Evolutionary conservation across 345 rosid species (phyloP).

Genomic region (Populus euphratica): DNA sequence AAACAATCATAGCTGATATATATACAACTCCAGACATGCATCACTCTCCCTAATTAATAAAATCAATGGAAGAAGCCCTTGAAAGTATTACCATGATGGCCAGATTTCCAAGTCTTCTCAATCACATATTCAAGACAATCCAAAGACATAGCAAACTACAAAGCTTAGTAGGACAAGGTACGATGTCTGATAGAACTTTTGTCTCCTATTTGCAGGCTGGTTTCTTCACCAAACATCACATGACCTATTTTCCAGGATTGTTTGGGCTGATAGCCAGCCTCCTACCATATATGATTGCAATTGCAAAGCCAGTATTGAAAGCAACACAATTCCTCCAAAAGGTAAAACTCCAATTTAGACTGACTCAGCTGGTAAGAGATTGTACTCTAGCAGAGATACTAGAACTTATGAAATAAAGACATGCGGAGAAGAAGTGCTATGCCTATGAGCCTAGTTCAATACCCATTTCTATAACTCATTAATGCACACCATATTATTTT

Average conservation of each 20-base stretch:
- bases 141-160: background rate
- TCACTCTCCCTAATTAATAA: background rate
- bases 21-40: slow-evolving; percentile 5
- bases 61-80: background rate
- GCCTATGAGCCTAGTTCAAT: background rate
- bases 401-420: background rate
- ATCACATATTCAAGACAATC: background rate
- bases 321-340: background rate
- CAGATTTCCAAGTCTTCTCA: slow-evolving; percentile 1
- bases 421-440: background rate
- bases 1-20: slow-evolving; percentile 1
- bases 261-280: background rate
- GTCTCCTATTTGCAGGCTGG: slow-evolving; percentile 5
- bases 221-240: slow-evolving; percentile 1
- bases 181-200: background rate
- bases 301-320: background rate
- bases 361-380: background rate
- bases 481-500: background rate
- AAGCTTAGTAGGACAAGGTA: background rate
- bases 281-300: background rate
- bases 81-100: background rate
- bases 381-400: background rate
- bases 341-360: background rate
- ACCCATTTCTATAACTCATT: background rate
- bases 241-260: background rate